phyloP scores from a whole-genome alignment of 2,329 filamentous ascomycete species.

The Cercospora brassicicola region DNA sequence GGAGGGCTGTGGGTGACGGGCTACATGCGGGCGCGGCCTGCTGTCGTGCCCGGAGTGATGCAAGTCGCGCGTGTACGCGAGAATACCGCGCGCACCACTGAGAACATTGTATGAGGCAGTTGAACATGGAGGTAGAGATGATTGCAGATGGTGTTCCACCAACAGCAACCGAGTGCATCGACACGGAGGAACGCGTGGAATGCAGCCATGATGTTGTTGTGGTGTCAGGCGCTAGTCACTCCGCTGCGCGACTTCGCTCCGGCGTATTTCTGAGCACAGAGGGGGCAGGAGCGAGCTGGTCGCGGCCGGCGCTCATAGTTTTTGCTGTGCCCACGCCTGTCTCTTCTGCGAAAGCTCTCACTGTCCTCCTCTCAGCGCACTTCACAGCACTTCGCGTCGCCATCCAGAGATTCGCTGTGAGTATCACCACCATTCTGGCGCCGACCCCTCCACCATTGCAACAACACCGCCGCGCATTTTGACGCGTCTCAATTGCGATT shows the following conservation, averaged over 20 bases:
- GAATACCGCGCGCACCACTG: not conserved
- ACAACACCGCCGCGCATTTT: not conserved
- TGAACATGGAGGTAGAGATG: not conserved
- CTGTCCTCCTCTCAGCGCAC: conserved; percentile 8
- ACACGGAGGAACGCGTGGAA: not conserved
- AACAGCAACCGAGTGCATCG: not conserved
- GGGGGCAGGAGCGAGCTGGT: not conserved
- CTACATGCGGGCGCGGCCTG: not conserved
- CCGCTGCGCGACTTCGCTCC: not conserved
- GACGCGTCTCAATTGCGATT: conserved; percentile 14
- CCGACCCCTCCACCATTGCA: not conserved
- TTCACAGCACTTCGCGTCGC: conserved; percentile 4
- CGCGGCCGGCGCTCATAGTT: not conserved
- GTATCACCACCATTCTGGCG: conserved; percentile 6
- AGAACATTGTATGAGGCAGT: not conserved
- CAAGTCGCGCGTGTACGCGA: not conserved
- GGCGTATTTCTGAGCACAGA: conserved; percentile 3
- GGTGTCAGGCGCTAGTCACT: not conserved
- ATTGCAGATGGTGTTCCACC: not conserved
- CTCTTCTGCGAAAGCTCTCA: conserved; percentile 1
- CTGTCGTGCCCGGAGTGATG: not conserved
- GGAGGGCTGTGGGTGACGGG: not conserved
- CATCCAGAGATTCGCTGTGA: conserved; percentile 1
- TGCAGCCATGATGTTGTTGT: not conserved
- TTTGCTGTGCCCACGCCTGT: not conserved